Percentiles rank a stretch among this genome's conserved stretches.
Conservation (phyloP, 257 asterid genomes). For the Penstemon eatonii region DNA sequence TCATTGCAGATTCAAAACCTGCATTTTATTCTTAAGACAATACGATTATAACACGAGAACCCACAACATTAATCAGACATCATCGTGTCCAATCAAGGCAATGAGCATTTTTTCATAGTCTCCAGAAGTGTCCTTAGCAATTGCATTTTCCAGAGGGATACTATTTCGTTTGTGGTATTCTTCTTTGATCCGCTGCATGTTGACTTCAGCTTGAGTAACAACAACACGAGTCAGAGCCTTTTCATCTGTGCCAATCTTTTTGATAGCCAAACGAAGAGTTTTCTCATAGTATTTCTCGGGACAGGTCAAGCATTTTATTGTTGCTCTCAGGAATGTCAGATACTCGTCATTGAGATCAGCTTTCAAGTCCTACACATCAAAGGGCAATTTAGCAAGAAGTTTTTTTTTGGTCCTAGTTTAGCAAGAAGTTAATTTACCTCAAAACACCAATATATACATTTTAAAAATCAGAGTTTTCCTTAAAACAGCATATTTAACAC, state of each 20-base stretch:
- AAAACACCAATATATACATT: neutral
- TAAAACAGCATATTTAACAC: neutral
- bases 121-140: conserved; percentile 74
- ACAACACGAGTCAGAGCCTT: conserved; percentile 77
- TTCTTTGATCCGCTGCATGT: conserved; percentile 64
- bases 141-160: conserved; percentile 58
- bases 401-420: too few relatives aligned
- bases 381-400: neutral
- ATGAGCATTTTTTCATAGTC: conserved; percentile 70
- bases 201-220: conserved; percentile 78
- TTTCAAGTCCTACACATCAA: conserved; percentile 61
- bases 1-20: conserved; percentile 10
- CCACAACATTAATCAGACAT: conserved; percentile 26
- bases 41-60: neutral
- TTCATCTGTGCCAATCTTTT: conserved; percentile 71
- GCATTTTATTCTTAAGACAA: neutral
- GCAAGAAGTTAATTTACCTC: neutral
- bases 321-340: conserved; percentile 62
- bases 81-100: conserved; percentile 61
- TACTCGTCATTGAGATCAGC: conserved; percentile 56
- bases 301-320: conserved; percentile 67
- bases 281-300: conserved; percentile 79
- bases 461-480: neutral
- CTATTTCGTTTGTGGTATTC: conserved; percentile 72
- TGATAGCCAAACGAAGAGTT: conserved; percentile 65